These are phyloP conservation scores for Ogataea saltuana DNA, from an alignment of 805 yeast species.

Conservation along the genomic window DNA sequence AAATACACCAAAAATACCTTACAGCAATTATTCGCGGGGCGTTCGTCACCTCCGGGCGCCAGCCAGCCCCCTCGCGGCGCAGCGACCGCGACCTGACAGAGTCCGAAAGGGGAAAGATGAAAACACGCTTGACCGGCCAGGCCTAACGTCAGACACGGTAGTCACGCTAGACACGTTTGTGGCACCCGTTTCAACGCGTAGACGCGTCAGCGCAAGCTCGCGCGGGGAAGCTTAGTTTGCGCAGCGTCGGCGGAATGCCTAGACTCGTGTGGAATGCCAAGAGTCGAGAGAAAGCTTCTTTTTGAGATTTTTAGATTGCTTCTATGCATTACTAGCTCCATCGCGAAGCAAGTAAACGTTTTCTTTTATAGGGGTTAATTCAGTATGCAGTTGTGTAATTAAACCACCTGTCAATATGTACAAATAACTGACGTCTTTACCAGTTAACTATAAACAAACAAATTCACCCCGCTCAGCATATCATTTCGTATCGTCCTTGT, in stretches of 20 bases:
- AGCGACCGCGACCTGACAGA: no score
- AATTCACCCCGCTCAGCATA: background rate
- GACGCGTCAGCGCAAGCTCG: background rate
- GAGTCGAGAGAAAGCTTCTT: no score
- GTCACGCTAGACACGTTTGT: background rate
- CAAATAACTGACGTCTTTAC: background rate
- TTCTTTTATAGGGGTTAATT: no score
- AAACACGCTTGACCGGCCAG: constrained; percentile 6
- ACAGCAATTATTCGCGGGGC: background rate
- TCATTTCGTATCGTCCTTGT: constrained; percentile 10
- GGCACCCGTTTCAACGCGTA: background rate
- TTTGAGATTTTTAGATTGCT: no score
- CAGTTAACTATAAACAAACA: constrained; percentile 1
- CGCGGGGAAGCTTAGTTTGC: background rate
- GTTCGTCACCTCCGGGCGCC: background rate
- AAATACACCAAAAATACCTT: constrained; percentile 4
- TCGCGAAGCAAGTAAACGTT: no score
- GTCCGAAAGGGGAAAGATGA: constrained; percentile 3
- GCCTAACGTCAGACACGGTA: background rate
- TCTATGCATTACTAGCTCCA: background rate
- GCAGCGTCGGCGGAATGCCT: background rate
- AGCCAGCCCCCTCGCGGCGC: background rate
- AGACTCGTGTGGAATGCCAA: no score
- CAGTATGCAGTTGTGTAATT: constrained; percentile 1
- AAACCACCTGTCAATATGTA: background rate